phyloP scores from a whole-genome alignment of 2,329 filamentous ascomycete genomes.

The Penicillium sp. region DNA sequence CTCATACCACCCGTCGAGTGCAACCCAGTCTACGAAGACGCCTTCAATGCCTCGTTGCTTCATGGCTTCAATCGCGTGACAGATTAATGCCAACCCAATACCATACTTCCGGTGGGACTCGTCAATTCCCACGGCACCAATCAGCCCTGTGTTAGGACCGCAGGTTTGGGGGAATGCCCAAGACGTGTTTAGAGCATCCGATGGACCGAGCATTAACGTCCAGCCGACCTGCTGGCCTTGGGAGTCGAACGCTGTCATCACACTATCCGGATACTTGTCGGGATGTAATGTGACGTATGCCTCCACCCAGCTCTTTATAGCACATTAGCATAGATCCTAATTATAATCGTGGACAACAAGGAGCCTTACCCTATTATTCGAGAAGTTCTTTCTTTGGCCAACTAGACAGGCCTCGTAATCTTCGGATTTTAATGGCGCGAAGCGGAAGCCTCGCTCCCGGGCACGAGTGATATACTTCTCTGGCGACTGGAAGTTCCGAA shows the following conservation, averaged over 20 bases:
- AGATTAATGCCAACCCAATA: conserved; percentile 42
- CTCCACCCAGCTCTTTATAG: conserved; percentile 40
- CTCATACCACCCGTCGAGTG: conserved; percentile 45
- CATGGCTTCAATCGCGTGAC: conserved; percentile 45
- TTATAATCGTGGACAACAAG: background rate
- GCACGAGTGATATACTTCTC: conserved; percentile 37
- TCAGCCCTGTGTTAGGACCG: conserved; percentile 42
- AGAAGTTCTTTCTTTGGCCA: conserved; percentile 40
- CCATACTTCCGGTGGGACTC: conserved; percentile 35
- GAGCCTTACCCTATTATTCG: conserved; percentile 31
- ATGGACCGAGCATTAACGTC: conserved; percentile 44
- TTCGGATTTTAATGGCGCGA: conserved; percentile 34
- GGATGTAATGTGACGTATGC: conserved; percentile 38
- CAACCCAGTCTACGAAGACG: conserved; percentile 46
- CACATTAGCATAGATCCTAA: background rate
- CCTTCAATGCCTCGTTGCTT: conserved; percentile 39
- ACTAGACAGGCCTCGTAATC: conserved; percentile 38
- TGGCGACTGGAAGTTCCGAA: conserved; percentile 34
- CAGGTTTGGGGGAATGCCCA: conserved; percentile 44
- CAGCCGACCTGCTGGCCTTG: conserved; percentile 42
- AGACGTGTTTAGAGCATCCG: conserved; percentile 26
- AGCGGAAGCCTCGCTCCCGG: conserved; percentile 33
- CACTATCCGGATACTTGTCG: conserved; percentile 35
- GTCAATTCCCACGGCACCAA: conserved; percentile 46
- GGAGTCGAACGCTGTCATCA: conserved; percentile 43